These are phyloP conservation scores for Phyllosticta ampelicida DNA, from an alignment of 2,329 filamentous ascomycete genomes.

Conservation along the genomic window DNA sequence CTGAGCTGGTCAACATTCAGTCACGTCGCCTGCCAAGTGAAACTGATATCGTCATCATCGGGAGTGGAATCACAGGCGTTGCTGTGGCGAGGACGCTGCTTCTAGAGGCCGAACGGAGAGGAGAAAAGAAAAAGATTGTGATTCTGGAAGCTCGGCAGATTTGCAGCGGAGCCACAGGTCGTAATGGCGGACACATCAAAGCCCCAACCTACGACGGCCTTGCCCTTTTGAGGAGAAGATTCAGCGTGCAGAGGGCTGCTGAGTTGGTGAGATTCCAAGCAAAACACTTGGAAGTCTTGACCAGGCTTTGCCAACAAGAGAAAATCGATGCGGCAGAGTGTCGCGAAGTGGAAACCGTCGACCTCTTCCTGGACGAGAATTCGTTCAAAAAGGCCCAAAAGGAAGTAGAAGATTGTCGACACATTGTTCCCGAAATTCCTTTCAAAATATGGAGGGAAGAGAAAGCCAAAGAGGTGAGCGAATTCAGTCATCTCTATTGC, in stretches of 20 bases:
- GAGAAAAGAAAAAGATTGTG: background rate
- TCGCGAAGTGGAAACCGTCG: constrained; percentile 9
- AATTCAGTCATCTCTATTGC: background rate
- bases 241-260: constrained; percentile 17
- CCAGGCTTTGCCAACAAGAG: constrained; percentile 1
- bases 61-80: constrained; percentile 55
- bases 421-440: background rate
- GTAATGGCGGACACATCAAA: constrained; percentile 43
- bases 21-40: constrained; percentile 14
- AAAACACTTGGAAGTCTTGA: background rate
- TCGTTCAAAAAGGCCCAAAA: background rate
- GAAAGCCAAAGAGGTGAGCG: background rate
- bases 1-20: background rate
- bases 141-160: constrained; percentile 40
- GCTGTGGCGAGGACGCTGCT: constrained; percentile 53
- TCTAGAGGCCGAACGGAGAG: constrained; percentile 10
- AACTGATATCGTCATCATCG: constrained; percentile 44
- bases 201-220: constrained; percentile 28
- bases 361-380: constrained; percentile 2
- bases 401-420: background rate
- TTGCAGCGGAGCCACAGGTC: constrained; percentile 43
- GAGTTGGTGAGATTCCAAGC: constrained; percentile 15
- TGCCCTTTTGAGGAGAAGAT: constrained; percentile 13
- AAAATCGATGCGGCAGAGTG: background rate
- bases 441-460: background rate